Conservation (phyloP, 352 stramenopile species). For the Lagenidium sp. region DNA sequence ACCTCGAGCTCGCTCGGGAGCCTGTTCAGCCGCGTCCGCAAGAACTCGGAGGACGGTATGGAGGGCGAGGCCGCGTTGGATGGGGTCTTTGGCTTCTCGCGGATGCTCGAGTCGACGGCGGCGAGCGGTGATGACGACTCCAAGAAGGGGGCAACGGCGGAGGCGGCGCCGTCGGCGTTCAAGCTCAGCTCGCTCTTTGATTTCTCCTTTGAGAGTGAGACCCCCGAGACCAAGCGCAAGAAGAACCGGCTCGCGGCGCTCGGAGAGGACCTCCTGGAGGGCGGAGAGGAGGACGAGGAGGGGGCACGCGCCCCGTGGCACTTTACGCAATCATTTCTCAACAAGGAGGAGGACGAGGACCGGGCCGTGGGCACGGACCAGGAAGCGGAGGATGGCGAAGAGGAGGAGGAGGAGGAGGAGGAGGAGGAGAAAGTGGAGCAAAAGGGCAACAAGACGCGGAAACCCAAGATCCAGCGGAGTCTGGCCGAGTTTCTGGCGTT, state of each 20-base stretch:
- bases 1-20: constrained; percentile 45
- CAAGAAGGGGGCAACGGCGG: constrained; percentile 1
- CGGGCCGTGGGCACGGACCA: constrained; percentile 18
- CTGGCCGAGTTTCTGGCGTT: constrained; percentile 62
- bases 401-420: neutral
- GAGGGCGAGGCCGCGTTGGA: constrained; percentile 68
- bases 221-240: constrained; percentile 28
- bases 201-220: constrained; percentile 35
- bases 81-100: constrained; percentile 32
- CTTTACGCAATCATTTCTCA: constrained; percentile 27
- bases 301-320: constrained; percentile 18
- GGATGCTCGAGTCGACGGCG: too few species aligned
- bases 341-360: constrained; percentile 29
- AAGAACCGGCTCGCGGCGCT: constrained; percentile 22
- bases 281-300: constrained; percentile 13
- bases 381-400: constrained; percentile 16
- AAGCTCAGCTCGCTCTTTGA: constrained; percentile 71
- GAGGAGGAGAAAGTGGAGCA: constrained; percentile 3
- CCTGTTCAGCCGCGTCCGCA: constrained; percentile 67
- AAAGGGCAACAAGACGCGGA: constrained; percentile 2
- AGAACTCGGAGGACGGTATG: constrained; percentile 76
- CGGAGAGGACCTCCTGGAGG: constrained; percentile 41
- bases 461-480: constrained; percentile 17
- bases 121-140: constrained; percentile 2
- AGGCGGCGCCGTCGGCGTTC: constrained; percentile 25